Evolutionary conservation across 2,329 filamentous ascomycete species (phyloP).

Genomic region (Shiraia bambusicola): DNA sequence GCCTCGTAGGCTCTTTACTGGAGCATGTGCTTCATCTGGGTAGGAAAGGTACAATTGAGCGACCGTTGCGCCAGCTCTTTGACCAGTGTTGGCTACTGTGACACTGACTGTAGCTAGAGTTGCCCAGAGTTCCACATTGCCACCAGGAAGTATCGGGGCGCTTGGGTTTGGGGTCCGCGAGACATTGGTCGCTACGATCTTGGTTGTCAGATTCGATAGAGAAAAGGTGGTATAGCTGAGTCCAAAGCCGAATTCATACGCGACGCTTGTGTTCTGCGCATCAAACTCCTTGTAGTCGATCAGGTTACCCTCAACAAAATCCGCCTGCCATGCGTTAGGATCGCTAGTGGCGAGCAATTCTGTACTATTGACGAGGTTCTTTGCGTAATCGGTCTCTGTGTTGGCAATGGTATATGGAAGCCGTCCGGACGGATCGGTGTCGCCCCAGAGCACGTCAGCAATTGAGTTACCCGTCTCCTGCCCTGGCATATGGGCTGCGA

Average conservation of each 20-base stretch:
- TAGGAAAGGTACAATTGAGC: constrained; percentile 60
- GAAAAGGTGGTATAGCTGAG: constrained; percentile 43
- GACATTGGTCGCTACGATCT: constrained; percentile 10
- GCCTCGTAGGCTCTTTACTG: constrained; percentile 43
- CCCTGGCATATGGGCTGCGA: constrained; percentile 45
- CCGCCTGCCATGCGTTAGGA: constrained; percentile 47
- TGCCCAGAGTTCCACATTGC: constrained; percentile 58
- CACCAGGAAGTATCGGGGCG: constrained; percentile 46
- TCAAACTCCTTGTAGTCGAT: constrained; percentile 60
- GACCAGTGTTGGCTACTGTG: constrained; percentile 55
- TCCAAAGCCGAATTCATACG: constrained; percentile 43
- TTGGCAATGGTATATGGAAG: constrained; percentile 84
- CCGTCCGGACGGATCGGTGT: constrained; percentile 73
- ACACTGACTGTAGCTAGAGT: constrained; percentile 52
- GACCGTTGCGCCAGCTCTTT: constrained; percentile 51
- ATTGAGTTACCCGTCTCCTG: constrained; percentile 45
- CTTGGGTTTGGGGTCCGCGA: constrained; percentile 17
- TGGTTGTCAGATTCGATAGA: constrained; percentile 21
- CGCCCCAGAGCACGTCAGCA: constrained; percentile 64
- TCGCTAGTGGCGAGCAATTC: constrained; percentile 34
- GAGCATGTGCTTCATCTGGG: constrained; percentile 31
- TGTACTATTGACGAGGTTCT: constrained; percentile 41
- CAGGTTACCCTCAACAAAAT: constrained; percentile 55
- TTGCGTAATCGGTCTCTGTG: constrained; percentile 64
- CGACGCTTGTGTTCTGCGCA: constrained; percentile 26